These are phyloP conservation scores for Calonectria multiphialidica DNA, from an alignment of 2,329 filamentous ascomycete genomes.

Conservation along the genomic window DNA sequence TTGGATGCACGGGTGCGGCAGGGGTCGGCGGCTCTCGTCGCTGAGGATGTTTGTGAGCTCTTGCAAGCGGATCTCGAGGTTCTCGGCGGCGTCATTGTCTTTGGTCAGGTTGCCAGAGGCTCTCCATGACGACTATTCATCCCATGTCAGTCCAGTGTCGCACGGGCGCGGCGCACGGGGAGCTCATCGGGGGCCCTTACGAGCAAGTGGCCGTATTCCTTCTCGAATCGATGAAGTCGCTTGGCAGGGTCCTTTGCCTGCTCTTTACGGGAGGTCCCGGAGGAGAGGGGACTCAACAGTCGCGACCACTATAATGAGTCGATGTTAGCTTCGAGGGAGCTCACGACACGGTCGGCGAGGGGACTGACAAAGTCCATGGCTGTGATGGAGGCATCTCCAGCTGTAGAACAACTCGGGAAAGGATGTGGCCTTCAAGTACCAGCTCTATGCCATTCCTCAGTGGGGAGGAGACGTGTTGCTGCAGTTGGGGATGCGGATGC, in stretches of 20 bases:
- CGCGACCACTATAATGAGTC: slow-evolving; percentile 69
- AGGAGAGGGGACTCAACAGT: slow-evolving; percentile 72
- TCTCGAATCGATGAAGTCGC: slow-evolving; percentile 75
- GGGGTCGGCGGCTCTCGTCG: slow-evolving; percentile 89
- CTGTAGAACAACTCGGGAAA: neutral
- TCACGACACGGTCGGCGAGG: neutral
- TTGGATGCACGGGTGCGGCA: slow-evolving; percentile 91
- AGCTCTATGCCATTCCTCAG: slow-evolving; percentile 29
- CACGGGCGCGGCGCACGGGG: neutral
- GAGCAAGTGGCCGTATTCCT: slow-evolving; percentile 73
- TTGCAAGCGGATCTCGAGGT: slow-evolving; percentile 72
- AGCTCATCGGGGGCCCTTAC: slow-evolving; percentile 52
- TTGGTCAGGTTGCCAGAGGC: slow-evolving; percentile 69
- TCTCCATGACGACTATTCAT: slow-evolving; percentile 67
- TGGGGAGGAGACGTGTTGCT: slow-evolving; percentile 34
- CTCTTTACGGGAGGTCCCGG: slow-evolving; percentile 68
- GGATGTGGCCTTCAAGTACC: neutral
- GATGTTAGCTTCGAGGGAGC: slow-evolving; percentile 30
- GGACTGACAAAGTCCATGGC: slow-evolving; percentile 69
- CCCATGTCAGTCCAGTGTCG: slow-evolving; percentile 14
- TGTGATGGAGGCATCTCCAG: slow-evolving; percentile 60
- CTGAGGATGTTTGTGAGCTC: slow-evolving; percentile 79
- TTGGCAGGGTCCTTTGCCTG: slow-evolving; percentile 72
- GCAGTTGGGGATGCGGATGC: slow-evolving; percentile 24
- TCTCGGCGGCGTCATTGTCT: slow-evolving; percentile 72